These are phyloP conservation scores for Cylindrotheca fusiformis DNA, from an alignment of 108 stramenopile genomes.

Conservation along the genomic window DNA sequence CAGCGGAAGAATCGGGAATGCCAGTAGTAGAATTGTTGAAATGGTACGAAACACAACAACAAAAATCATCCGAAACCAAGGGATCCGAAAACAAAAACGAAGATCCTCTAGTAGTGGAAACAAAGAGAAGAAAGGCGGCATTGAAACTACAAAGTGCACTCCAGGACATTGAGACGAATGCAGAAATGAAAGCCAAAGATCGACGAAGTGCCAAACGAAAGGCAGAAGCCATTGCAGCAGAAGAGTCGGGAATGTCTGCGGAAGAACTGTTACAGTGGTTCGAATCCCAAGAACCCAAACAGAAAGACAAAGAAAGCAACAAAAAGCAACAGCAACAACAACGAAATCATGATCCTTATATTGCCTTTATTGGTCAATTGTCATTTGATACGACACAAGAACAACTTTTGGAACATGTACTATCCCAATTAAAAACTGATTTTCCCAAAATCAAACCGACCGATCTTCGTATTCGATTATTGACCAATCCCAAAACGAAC, in stretches of 20 bases:
- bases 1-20: conserved; percentile 50
- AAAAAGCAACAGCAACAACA: background rate
- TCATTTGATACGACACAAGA: conserved; percentile 80
- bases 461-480: conserved; percentile 68
- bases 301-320: conserved; percentile 16
- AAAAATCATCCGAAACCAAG: background rate
- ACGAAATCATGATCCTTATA: conserved; percentile 65
- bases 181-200: conserved; percentile 69
- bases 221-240: conserved; percentile 75
- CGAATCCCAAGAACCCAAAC: conserved; percentile 4
- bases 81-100: conserved; percentile 5
- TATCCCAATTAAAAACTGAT: conserved; percentile 47
- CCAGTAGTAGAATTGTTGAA: conserved; percentile 31
- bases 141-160: conserved; percentile 57
- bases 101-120: conserved; percentile 10
- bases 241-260: conserved; percentile 46
- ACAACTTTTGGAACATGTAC: conserved; percentile 61
- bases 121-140: conserved; percentile 56
- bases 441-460: conserved; percentile 29
- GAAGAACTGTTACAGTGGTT: conserved; percentile 47
- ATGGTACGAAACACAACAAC: conserved; percentile 30
- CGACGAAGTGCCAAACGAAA: conserved; percentile 79
- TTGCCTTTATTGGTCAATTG: conserved; percentile 92
- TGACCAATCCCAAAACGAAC: conserved; percentile 74
- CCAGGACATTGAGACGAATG: conserved; percentile 40